Evolutionary conservation across 495 filamentous ascomycete species (phyloP).

Genomic region (Aeminium ludgeri): DNA sequence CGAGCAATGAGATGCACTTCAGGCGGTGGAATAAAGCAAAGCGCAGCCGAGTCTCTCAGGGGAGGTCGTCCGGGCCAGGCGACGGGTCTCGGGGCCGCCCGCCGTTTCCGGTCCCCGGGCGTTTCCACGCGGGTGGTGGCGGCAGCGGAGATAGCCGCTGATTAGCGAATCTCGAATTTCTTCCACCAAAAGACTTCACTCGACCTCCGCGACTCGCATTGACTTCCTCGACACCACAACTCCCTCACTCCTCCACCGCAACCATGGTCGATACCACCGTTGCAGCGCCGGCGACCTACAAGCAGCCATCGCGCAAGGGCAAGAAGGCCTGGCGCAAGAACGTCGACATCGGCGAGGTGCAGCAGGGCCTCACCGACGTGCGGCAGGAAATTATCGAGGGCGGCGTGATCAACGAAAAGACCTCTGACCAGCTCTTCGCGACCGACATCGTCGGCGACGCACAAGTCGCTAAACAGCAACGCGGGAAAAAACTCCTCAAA

Average conservation of each 20-base stretch:
- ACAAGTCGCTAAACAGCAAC: slow-evolving; percentile 42
- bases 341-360: slow-evolving; percentile 74
- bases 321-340: slow-evolving; percentile 99
- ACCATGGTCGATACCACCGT: slow-evolving; percentile 16
- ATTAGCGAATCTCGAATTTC: neutral
- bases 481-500: slow-evolving; percentile 58
- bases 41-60: no score
- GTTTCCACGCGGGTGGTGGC: no score
- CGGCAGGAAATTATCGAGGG: slow-evolving; percentile 82
- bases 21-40: no score
- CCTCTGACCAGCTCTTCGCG: slow-evolving; percentile 63
- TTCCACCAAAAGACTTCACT: neutral
- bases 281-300: slow-evolving; percentile 40
- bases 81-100: no score
- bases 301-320: slow-evolving; percentile 85
- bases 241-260: neutral
- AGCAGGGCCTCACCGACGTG: slow-evolving; percentile 63
- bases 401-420: slow-evolving; percentile 64
- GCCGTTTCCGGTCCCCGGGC: no score
- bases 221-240: neutral
- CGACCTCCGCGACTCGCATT: neutral
- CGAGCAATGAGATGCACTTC: no score
- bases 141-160: slow-evolving; percentile 4
- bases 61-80: no score
- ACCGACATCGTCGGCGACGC: slow-evolving; percentile 58